These are phyloP conservation scores for Aspergillus bertholletiae DNA, from an alignment of 495 filamentous ascomycete species.

Conservation along the genomic window DNA sequence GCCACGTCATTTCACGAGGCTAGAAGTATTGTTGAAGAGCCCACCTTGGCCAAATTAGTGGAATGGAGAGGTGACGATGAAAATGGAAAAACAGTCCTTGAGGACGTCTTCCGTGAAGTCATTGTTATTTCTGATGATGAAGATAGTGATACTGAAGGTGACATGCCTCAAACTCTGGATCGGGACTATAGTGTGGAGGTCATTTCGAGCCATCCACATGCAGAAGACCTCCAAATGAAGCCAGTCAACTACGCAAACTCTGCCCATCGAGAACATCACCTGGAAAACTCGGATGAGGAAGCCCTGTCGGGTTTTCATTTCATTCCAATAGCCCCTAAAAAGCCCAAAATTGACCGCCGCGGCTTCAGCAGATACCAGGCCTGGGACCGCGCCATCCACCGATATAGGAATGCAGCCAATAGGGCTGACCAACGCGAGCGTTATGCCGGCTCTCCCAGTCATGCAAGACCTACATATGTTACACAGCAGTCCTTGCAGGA, in stretches of 20 bases:
- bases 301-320: constrained; percentile 36
- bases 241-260: constrained; percentile 21
- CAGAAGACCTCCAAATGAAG: constrained; percentile 31
- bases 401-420: constrained; percentile 31
- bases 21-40: constrained; percentile 63
- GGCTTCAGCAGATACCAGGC: constrained; percentile 49
- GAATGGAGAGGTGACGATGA: constrained; percentile 89
- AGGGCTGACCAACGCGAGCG: constrained; percentile 11
- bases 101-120: constrained; percentile 77
- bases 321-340: constrained; percentile 23
- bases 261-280: constrained; percentile 14
- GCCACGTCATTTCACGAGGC: constrained; percentile 64
- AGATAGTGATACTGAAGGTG: constrained; percentile 53
- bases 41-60: constrained; percentile 67
- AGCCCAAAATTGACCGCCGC: constrained; percentile 36
- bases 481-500: constrained; percentile 20
- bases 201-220: constrained; percentile 32
- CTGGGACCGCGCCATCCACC: constrained; percentile 43
- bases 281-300: constrained; percentile 34
- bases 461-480: constrained; percentile 20
- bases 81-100: constrained; percentile 67
- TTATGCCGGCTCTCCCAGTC: constrained; percentile 7
- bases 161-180: constrained; percentile 10
- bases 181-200: constrained; percentile 38
- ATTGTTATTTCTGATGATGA: constrained; percentile 82